Percentiles rank a stretch among this genome's conserved stretches.
Evolutionary conservation across 768 basidiomycete species (phyloP).

Genomic region (Russula vinacea): DNA sequence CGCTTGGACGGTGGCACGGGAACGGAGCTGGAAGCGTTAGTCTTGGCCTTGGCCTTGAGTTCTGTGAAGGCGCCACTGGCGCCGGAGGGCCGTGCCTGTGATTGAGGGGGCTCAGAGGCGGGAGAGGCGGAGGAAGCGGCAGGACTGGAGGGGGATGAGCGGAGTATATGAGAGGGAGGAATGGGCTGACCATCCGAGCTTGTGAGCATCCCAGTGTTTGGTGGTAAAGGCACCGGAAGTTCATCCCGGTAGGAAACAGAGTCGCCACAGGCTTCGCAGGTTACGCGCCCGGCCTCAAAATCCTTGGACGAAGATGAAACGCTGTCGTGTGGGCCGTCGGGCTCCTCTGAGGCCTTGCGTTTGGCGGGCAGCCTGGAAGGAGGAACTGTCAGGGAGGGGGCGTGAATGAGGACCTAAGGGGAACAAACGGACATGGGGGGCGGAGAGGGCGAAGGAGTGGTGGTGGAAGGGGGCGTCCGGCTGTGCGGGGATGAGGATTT

Average conservation of each 20-base stretch:
- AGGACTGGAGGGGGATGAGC: constrained; percentile 4
- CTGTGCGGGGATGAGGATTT: neutral
- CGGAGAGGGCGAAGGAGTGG: constrained; percentile 6
- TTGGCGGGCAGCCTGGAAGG: constrained; percentile 11
- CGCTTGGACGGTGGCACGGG: constrained; percentile 44
- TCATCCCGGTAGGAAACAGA: constrained; percentile 68
- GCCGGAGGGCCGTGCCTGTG: neutral
- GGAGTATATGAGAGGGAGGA: neutral
- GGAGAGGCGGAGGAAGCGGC: constrained; percentile 17
- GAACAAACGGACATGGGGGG: constrained; percentile 6
- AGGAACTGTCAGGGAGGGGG: neutral
- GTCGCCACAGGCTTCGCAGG: constrained; percentile 61
- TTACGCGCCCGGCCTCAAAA: constrained; percentile 62
- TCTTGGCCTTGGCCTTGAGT: neutral
- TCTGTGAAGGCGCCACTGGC: neutral
- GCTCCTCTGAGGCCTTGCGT: constrained; percentile 18
- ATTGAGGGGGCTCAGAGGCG: neutral
- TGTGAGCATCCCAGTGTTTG: constrained; percentile 67
- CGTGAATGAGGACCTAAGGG: too few species aligned
- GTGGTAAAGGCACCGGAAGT: constrained; percentile 58
- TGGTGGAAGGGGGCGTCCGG: constrained; percentile 2
- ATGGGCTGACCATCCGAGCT: constrained; percentile 47
- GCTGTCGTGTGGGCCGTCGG: neutral
- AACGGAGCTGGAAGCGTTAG: neutral
- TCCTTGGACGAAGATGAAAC: constrained; percentile 38